phyloP scores from a whole-genome alignment of 2,329 filamentous ascomycete species.

The Stagonosporopsis vannaccii region DNA sequence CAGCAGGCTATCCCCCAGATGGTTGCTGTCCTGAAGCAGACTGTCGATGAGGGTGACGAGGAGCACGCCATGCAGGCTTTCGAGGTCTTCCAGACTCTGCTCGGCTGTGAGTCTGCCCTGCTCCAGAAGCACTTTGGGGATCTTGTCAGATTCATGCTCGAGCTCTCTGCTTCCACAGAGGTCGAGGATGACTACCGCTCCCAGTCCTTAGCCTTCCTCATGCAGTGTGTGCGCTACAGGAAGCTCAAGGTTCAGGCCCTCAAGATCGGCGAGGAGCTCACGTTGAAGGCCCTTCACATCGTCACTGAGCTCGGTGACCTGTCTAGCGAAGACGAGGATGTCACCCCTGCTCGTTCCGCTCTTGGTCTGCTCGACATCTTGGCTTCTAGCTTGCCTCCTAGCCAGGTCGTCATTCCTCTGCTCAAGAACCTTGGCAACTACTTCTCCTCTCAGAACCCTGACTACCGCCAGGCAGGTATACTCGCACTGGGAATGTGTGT shows the following conservation, averaged over 20 bases:
- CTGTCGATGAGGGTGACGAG: conserved; percentile 81
- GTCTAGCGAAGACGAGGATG: conserved; percentile 76
- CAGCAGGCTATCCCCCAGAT: conserved; percentile 84
- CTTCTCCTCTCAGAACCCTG: conserved; percentile 75
- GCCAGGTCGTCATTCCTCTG: conserved; percentile 91
- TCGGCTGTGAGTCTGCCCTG: conserved; percentile 86
- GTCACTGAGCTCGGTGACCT: conserved; percentile 86
- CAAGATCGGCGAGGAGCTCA: conserved; percentile 85
- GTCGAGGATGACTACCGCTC: conserved; percentile 85
- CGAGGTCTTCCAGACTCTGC: conserved; percentile 94
- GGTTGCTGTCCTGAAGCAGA: conserved; percentile 86
- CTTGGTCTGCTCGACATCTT: conserved; percentile 89
- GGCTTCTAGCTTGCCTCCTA: conserved; percentile 85
- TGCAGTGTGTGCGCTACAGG: conserved; percentile 89
- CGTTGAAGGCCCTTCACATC: conserved; percentile 85
- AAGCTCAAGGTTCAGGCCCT: conserved; percentile 95
- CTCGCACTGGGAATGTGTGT: conserved; percentile 92
- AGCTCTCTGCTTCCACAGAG: conserved; percentile 77
- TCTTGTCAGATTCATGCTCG: conserved; percentile 91
- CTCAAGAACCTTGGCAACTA: conserved; percentile 86
- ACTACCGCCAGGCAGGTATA: conserved; percentile 88
- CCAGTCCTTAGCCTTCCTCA: conserved; percentile 91
- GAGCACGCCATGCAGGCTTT: conserved; percentile 90
- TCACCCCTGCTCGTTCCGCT: conserved; percentile 83
- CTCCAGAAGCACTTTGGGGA: conserved; percentile 87